These are phyloP conservation scores for Phytophthora fragariaefolia DNA, from an alignment of 352 stramenopile genomes.

Conservation along the genomic window DNA sequence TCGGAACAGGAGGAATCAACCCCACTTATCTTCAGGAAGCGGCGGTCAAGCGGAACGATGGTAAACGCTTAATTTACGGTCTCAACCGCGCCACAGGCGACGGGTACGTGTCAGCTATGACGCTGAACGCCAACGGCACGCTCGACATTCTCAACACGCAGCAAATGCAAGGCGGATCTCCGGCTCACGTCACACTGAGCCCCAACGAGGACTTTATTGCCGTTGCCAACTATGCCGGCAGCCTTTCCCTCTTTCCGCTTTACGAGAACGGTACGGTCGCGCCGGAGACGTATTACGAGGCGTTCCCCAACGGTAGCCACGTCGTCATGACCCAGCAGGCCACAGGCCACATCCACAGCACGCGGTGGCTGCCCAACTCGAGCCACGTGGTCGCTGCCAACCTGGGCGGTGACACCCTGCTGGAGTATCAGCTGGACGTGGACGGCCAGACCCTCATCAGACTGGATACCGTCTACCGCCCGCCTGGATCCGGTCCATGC, in stretches of 20 bases:
- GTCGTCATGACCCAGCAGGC: conserved; percentile 41
- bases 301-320: conserved; percentile 42
- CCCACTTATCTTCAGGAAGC: conserved; percentile 57
- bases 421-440: conserved; percentile 48
- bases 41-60: conserved; percentile 12
- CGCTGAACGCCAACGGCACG: conserved; percentile 29
- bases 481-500: conserved; percentile 51
- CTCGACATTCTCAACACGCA: conserved; percentile 49
- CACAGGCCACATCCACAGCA: conserved; percentile 58
- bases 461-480: conserved; percentile 16
- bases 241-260: conserved; percentile 54
- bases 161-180: conserved; percentile 44
- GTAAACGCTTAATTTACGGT: conserved; percentile 45
- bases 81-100: conserved; percentile 43
- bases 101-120: conserved; percentile 51
- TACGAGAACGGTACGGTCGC: conserved; percentile 45
- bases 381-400: conserved; percentile 46
- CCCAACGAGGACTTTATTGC: conserved; percentile 54
- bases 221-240: conserved; percentile 63
- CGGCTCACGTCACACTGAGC: conserved; percentile 50
- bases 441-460: conserved; percentile 36
- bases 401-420: conserved; percentile 55
- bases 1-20: conserved; percentile 41
- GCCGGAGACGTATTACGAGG: conserved; percentile 34
- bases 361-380: conserved; percentile 49